A percentile compares a stretch with the other conserved stretches of the same genome.
These are phyloP conservation scores for Sugiyamaella mastotermitis DNA, from an alignment of 805 yeast species.

Conservation along the genomic window DNA sequence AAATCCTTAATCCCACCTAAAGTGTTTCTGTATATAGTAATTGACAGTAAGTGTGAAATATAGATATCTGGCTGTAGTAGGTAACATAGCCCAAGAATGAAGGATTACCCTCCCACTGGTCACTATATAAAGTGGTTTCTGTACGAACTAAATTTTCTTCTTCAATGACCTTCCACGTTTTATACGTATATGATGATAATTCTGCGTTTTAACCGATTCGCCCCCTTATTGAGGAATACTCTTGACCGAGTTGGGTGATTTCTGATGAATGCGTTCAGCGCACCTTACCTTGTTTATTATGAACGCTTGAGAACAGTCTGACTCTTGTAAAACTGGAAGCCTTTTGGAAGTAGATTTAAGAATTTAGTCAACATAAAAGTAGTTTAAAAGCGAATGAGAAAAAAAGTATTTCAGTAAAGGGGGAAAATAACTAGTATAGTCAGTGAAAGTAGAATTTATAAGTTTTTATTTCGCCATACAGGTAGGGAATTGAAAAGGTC, in stretches of 20 bases:
- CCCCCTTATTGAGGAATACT: conserved; percentile 21
- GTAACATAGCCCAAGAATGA: too few species aligned
- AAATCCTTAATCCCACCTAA: too few species aligned
- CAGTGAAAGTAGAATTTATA: too few species aligned
- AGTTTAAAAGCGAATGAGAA: too few species aligned
- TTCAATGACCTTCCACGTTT: conserved; percentile 30
- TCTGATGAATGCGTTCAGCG: conserved; percentile 28
- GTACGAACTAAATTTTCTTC: conserved; percentile 16
- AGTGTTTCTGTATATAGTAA: too few species aligned
- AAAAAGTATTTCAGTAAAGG: too few species aligned
- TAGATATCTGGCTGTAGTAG: too few species aligned
- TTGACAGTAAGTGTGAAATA: too few species aligned
- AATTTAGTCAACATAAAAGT: conserved; percentile 2
- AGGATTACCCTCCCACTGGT: too few species aligned
- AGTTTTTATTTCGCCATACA: too few species aligned
- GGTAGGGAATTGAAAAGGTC: conserved; percentile 6
- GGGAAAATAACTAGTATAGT: too few species aligned
- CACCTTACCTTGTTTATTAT: conserved; percentile 25
- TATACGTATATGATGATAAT: conserved; percentile 27
- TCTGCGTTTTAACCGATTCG: conserved; percentile 23
- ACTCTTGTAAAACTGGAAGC: conserved; percentile 5
- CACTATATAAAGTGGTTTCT: too few species aligned
- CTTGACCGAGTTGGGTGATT: conserved; percentile 28
- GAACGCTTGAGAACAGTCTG: conserved; percentile 27
- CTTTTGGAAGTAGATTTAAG: conserved; percentile 2